A percentile compares a stretch with the other conserved stretches of the same genome.
Conservation (phyloP, 2,329 filamentous ascomycete genomes). For the Nigrospora osmanthi region DNA sequence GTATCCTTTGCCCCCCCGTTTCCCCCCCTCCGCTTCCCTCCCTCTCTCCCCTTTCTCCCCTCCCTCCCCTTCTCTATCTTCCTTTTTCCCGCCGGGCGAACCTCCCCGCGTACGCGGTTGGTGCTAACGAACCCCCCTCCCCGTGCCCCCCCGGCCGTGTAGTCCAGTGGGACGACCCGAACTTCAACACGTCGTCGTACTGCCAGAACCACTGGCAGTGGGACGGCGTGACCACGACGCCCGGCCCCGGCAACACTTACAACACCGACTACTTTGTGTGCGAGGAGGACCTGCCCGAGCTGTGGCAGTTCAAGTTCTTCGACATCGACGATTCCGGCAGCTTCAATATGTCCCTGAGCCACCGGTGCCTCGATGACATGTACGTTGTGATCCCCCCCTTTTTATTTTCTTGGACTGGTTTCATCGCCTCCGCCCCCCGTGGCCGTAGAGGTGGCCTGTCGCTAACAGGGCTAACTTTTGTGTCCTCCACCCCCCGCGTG, state of each 20-base stretch:
- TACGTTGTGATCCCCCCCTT: background rate
- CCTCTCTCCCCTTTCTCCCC: background rate
- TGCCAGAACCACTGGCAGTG: conserved; percentile 14
- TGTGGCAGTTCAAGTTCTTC: conserved; percentile 4
- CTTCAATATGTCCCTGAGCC: conserved; percentile 3
- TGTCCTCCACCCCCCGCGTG: too few relatives aligned
- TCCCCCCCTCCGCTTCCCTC: too few relatives aligned
- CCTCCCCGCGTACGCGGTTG: background rate
- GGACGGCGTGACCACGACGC: conserved; percentile 11
- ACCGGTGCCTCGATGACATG: conserved; percentile 2
- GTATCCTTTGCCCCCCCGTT: background rate
- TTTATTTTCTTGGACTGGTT: too few relatives aligned
- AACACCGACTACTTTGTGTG: conserved; percentile 5
- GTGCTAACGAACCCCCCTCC: background rate
- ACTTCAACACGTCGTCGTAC: conserved; percentile 4
- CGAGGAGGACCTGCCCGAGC: background rate
- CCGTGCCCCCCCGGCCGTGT: too few relatives aligned
- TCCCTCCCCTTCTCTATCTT: background rate
- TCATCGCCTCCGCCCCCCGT: background rate
- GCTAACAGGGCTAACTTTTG: background rate
- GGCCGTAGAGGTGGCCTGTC: background rate
- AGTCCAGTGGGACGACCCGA: conserved; percentile 6
- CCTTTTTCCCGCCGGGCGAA: background rate
- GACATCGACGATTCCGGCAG: background rate
- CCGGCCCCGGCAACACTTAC: conserved; percentile 18